Evolutionary conservation across 2,329 filamentous ascomycete species (phyloP), one percentile per base, ranked within the genome.

Genomic region (Sphaerostilbella broomeana): DNA sequence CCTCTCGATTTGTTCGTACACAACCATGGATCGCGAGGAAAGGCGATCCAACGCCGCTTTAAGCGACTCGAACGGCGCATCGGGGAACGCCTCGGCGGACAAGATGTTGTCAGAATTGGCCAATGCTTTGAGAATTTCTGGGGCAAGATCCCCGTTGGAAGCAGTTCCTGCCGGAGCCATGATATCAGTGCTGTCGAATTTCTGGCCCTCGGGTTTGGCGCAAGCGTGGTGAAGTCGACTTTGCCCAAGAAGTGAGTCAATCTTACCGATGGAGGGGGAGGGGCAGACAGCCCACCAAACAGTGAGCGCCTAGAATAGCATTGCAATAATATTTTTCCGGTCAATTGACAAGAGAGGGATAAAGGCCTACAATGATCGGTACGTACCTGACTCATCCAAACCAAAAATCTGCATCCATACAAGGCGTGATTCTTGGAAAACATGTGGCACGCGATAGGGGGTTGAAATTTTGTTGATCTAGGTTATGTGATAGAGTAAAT

Each of bases 31-130:
- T 52, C 90, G 78, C 43, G 86, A 92, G 20, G 73, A 75, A 38
- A 98, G 75, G 51, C 88, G 79, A 67, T 97, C 92, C 48, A 97
- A 73, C 20, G 87, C 86, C 47, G 85, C 84, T 69, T 95, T 97
- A 57, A 95, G 68, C 44, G 78, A 75, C 45, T 74, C 69, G 54
- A 81, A 84, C 55, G 77, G 70, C 53, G 71, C 65, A 51, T 73
- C 61, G 50, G 84, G 79, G 67, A 89, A 89, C 55, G 73, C 72
- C 54, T 86, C 76, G 55, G 70, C 69, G 38, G 85, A 86, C 52
- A 81, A 66, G 50, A 89, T 67, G 31, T 81, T 73, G 50, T 80
- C 75, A 46, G 76, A 64, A 53, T 75, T 67, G 59, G 73, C 72
- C 52, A 90, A 69, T 40, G 75, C 73, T 45, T 79, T 72, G 52